phyloP scores from a whole-genome alignment of 208 protist genomes.

The Wallacemonas sp. region DNA sequence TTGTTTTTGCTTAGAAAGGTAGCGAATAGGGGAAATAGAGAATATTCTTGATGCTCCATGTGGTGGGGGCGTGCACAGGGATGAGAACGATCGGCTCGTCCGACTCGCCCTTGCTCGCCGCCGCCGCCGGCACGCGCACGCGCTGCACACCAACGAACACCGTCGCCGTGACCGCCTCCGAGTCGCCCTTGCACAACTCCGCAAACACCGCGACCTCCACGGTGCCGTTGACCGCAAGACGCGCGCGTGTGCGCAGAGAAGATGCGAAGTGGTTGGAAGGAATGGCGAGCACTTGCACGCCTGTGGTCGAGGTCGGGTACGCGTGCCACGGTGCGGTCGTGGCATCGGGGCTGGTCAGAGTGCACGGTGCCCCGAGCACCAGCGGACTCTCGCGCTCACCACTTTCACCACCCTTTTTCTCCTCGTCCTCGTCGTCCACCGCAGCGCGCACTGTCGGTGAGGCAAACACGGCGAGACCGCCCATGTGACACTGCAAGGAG shows the following conservation, averaged over 20 bases:
- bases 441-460: no score
- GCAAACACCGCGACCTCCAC: constrained; percentile 6
- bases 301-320: neutral
- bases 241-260: no score
- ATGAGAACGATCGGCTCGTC: neutral
- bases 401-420: neutral
- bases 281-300: constrained; percentile 25
- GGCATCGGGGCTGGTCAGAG: neutral
- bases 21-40: constrained; percentile 13
- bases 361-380: constrained; percentile 10
- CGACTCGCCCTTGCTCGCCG: neutral
- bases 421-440: no score
- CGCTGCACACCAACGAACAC: constrained; percentile 8
- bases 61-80: neutral
- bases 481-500: constrained; percentile 37
- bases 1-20: constrained; percentile 4
- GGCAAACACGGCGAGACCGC: constrained; percentile 30
- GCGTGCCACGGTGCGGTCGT: neutral
- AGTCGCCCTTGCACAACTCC: neutral
- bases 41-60: neutral
- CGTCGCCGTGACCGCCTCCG: neutral
- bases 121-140: neutral
- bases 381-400: constrained; percentile 14
- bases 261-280: no score
- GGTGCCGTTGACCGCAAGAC: no score